Conservation (phyloP, 2,329 filamentous ascomycete species). For the Chalara sp. region DNA sequence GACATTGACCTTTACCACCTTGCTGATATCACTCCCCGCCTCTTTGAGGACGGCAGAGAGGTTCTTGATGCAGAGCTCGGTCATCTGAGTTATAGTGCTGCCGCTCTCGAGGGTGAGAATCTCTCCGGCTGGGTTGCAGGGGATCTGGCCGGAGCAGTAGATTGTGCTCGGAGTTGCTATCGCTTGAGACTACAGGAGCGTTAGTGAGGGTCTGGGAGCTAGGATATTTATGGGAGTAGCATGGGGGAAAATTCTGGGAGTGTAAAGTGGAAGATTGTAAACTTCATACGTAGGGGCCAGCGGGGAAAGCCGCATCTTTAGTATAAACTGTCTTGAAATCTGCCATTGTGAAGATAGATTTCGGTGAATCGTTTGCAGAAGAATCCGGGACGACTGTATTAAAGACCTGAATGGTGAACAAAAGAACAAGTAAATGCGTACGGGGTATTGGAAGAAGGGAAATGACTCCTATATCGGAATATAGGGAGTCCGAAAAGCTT, state of each 20-base stretch:
- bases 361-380: background rate
- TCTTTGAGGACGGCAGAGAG: slow-evolving; percentile 78
- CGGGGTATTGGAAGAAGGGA: background rate
- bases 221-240: background rate
- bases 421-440: background rate
- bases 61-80: slow-evolving; percentile 65
- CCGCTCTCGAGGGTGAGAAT: slow-evolving; percentile 41
- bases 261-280: slow-evolving; percentile 12
- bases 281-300: slow-evolving; percentile 5
- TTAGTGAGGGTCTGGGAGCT: background rate
- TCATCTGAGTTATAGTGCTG: slow-evolving; percentile 55
- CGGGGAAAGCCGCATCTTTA: slow-evolving; percentile 28
- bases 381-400: background rate
- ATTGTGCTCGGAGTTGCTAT: slow-evolving; percentile 59
- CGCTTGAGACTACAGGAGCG: slow-evolving; percentile 7
- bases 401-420: too few relatives aligned
- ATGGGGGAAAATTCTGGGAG: slow-evolving; percentile 16
- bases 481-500: background rate
- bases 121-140: slow-evolving; percentile 22
- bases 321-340: slow-evolving; percentile 26
- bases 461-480: background rate
- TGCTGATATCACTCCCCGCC: slow-evolving; percentile 70
- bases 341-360: slow-evolving; percentile 19
- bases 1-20: slow-evolving; percentile 88
- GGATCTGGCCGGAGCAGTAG: slow-evolving; percentile 55